Evolutionary conservation across 1,284 basidiomycete species (phyloP).

Genomic region (Cutaneotrichosporon mucoides): DNA sequence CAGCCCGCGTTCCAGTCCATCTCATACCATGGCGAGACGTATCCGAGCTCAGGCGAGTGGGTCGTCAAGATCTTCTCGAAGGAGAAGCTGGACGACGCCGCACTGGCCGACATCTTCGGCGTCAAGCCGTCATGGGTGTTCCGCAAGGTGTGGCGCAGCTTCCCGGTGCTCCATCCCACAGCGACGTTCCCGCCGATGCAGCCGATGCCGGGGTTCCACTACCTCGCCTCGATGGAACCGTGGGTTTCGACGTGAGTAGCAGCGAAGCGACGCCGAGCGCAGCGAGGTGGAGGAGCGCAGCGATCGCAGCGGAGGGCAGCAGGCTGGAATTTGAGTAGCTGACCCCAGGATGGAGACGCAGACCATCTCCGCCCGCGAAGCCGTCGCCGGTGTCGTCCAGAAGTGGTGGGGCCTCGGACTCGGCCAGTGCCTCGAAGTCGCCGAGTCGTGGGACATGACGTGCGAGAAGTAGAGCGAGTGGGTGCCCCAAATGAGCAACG

Average conservation of each 20-base stretch:
- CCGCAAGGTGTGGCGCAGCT: conserved; percentile 64
- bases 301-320: too few species aligned
- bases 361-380: conserved; percentile 75
- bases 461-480: conserved; percentile 18
- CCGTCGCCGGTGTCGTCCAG: conserved; percentile 68
- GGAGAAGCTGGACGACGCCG: conserved; percentile 60
- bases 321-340: neutral
- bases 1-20: conserved; percentile 82
- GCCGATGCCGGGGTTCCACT: conserved; percentile 71
- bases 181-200: conserved; percentile 67
- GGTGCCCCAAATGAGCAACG: neutral
- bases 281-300: too few species aligned
- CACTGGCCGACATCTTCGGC: conserved; percentile 59
- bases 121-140: conserved; percentile 71
- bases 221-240: conserved; percentile 85
- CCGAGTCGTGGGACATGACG: conserved; percentile 44
- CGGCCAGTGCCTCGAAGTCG: conserved; percentile 38
- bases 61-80: conserved; percentile 84
- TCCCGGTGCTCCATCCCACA: conserved; percentile 60
- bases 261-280: too few species aligned
- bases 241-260: conserved; percentile 52
- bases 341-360: conserved; percentile 77
- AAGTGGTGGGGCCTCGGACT: conserved; percentile 56
- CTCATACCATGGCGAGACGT: conserved; percentile 68
- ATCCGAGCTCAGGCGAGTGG: conserved; percentile 55